phyloP scores from a whole-genome alignment of 1,139 yeast genomes.

The Diutina ranongensis region DNA sequence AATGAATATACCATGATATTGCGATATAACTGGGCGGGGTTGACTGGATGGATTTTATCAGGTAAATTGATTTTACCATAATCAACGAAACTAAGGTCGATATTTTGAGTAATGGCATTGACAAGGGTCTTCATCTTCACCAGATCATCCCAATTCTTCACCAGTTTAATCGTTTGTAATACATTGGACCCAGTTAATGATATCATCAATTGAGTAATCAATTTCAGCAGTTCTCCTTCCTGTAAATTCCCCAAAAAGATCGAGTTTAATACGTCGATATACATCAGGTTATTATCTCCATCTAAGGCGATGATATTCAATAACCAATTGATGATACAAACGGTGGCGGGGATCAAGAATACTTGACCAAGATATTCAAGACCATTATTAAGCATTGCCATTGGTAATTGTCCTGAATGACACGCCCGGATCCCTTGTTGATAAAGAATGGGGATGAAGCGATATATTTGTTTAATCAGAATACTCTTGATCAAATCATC shows the following conservation, averaged over 20 bases:
- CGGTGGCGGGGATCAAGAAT: conserved; percentile 29
- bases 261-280: conserved; percentile 8
- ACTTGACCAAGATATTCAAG: conserved; percentile 33
- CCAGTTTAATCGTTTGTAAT: background rate
- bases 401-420: conserved; percentile 36
- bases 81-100: background rate
- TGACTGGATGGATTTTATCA: background rate
- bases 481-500: conserved; percentile 68
- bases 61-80: background rate
- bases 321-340: conserved; percentile 24
- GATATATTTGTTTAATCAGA: conserved; percentile 55
- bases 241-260: conserved; percentile 9
- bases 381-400: conserved; percentile 25
- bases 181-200: conserved; percentile 9
- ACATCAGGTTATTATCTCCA: conserved; percentile 8
- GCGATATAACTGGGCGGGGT: conserved; percentile 5
- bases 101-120: background rate
- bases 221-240: conserved; percentile 8
- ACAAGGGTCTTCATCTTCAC: background rate
- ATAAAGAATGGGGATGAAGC: conserved; percentile 60
- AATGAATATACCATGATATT: conserved; percentile 6
- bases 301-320: conserved; percentile 8
- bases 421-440: conserved; percentile 63
- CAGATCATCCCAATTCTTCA: conserved; percentile 4
- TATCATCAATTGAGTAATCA: conserved; percentile 9